These are phyloP conservation scores for Fraxinus nigra DNA, from an alignment of 305 asterid species.

Conservation along the genomic window DNA sequence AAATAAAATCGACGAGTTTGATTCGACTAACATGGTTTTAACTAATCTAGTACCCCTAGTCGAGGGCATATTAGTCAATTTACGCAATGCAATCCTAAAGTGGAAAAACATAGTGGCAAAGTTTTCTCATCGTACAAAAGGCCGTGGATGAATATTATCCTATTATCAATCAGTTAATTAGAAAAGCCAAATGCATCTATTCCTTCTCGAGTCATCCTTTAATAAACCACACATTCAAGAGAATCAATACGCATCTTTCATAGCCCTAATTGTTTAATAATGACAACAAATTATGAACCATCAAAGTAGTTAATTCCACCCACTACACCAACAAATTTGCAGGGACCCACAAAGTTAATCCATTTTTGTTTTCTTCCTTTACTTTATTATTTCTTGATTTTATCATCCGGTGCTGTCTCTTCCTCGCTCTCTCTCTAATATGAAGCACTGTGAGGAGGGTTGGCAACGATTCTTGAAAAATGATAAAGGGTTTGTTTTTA, in stretches of 20 bases:
- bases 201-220: conserved; percentile 32
- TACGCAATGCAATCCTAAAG: background rate
- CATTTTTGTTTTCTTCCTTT: conserved; percentile 9
- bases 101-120: background rate
- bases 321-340: conserved; percentile 53
- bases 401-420: conserved; percentile 12
- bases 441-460: conserved; percentile 49
- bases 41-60: background rate
- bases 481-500: conserved; percentile 11
- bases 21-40: too few relatives aligned
- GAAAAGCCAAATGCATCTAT: background rate
- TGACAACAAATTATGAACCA: conserved; percentile 38
- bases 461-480: conserved; percentile 31
- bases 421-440: conserved; percentile 25
- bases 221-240: conserved; percentile 20
- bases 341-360: conserved; percentile 48
- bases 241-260: conserved; percentile 8
- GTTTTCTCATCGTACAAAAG: background rate
- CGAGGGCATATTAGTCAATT: conserved; percentile 15
- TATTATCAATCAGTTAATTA: conserved; percentile 26
- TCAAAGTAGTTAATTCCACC: conserved; percentile 34
- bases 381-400: conserved; percentile 22
- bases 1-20: background rate
- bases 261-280: conserved; percentile 28
- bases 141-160: background rate